Base-by-base conservation (phyloP, 805 yeast genomes). In the Yarrowia sp. region DNA sequence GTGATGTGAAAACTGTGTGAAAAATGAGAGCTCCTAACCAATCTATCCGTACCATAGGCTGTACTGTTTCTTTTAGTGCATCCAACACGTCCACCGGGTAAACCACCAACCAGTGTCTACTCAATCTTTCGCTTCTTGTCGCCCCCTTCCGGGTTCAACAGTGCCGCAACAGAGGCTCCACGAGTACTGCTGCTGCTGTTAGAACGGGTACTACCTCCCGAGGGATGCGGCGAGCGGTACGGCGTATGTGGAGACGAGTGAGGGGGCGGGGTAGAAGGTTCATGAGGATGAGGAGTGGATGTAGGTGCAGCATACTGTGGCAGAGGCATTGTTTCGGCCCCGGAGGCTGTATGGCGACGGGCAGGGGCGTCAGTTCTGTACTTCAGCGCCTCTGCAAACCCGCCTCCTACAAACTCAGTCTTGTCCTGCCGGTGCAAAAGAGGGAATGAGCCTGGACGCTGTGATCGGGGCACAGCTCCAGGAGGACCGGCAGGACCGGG, bases 371-470 rank as follows among this genome's bases (percentile, higher is more conserved):
- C 63, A 1, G 51, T 58, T 16, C 63, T 19, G 51, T 58, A 58
- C 51, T 58, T 58, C 22, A 58, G 41, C 21, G 63, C 63, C 41
- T 58, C 63, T 3, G 51, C 63, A 8, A 58, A 58, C 5, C 63
- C 63, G n/a, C 63, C 63, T 2, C 63, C 63, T 22, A 58, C 63
- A 41, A 58, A 58, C 41, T 58, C 63, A 19, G 63, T 30, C 41
- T 58, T 58, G 38, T 58, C 63, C 49, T 41, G 51, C 3, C 63
- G 63, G 19, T 58, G 63, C 4, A 58, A 40, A 41, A 69, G 58
- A 3, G 72, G 72, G 58, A 68, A 68, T 17, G 71, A 69, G n/a
- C 72, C 71, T 6, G 72, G 71, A 4, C 72, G 70, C 49, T 69
- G 70, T 30, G 69, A 70, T 30, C 72, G 62, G 4, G 68, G 19